Evolutionary conservation across 2,329 filamentous ascomycete species (phyloP), one percentile per base, ranked within the genome.

Genomic region (Geosmithia flava): DNA sequence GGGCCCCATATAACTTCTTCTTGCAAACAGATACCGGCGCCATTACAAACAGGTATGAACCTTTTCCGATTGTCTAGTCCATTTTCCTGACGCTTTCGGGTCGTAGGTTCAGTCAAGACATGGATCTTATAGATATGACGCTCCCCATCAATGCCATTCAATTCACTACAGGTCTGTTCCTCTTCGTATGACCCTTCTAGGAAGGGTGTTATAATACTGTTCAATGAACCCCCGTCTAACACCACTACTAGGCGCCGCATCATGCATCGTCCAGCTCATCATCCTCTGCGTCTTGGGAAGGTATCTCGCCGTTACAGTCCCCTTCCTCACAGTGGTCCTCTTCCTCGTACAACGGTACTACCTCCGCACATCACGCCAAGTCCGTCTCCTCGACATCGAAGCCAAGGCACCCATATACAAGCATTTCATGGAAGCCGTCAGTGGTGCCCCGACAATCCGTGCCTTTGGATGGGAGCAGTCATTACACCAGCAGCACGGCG

Each of bases 351-450:
- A 51, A 33, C 46, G 42, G 8, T 58, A 59, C 47, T 75, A 77
- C 51, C 62, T 77, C 0, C 63, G 70, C 2, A 77, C 74, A 1
- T 75, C 72, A 0, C 68, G 72, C 0, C 74, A 76, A 53, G 55
- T 77, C 5, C 66, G 75, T 7, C 66, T 73, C 29, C 62, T 77
- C 23, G 75, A 78, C 47, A 59, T 78, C 1, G 74, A 78, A 53
- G 45, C 45, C 20, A 70, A 71, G 49, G 65, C 67, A 0, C 70
- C 71, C 1, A 60, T 77, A 0, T 75, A 71, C 53, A 69, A 71
- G 0, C 69, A 76, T 42, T 76, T 76, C 51, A 61, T 65, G 3
- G 75, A 78, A 51, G 69, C 68, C 1, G 55, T 75, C 0, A 59
- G 62, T 4, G 74, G 74, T 0, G 51, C 77, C 0, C 53, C 62